These are phyloP conservation scores for Microdochium bolleyi DNA, from an alignment of 2,329 filamentous ascomycete genomes.

Conservation along the genomic window DNA sequence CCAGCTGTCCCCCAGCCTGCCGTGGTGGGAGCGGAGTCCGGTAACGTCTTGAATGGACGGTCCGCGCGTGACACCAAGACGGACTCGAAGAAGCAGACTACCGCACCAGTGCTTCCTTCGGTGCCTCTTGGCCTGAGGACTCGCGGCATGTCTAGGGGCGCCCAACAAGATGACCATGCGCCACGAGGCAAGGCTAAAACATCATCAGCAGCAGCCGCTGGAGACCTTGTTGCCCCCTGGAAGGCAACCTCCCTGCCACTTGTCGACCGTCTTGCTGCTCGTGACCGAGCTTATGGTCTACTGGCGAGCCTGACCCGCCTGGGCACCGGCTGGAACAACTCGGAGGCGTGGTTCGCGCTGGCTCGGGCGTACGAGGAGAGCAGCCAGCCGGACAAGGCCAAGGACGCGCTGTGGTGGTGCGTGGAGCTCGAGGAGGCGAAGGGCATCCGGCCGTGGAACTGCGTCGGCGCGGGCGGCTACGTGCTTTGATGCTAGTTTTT, in stretches of 20 bases:
- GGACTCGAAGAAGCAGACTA: not conserved
- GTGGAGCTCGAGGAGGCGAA: slow-evolving; percentile 85
- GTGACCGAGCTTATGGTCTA: slow-evolving; percentile 81
- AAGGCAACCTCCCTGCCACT: slow-evolving; percentile 58
- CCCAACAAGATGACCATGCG: slow-evolving; percentile 4
- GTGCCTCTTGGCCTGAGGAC: slow-evolving; percentile 33
- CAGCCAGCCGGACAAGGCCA: slow-evolving; percentile 78
- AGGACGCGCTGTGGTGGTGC: slow-evolving; percentile 94
- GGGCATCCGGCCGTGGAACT: slow-evolving; percentile 72
- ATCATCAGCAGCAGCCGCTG: slow-evolving; percentile 15
- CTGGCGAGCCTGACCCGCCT: slow-evolving; percentile 77
- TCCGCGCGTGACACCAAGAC: not conserved
- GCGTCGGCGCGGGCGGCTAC: slow-evolving; percentile 59
- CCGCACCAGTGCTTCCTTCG: slow-evolving; percentile 23
- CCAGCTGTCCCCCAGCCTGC: slow-evolving; percentile 36
- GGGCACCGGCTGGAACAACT: slow-evolving; percentile 81
- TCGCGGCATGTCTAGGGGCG: not conserved
- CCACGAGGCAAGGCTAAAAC: slow-evolving; percentile 5
- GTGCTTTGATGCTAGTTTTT: slow-evolving; percentile 35
- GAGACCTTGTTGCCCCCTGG: slow-evolving; percentile 41
- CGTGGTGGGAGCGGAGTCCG: slow-evolving; percentile 17
- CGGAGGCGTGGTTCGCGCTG: slow-evolving; percentile 88
- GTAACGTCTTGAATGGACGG: not conserved
- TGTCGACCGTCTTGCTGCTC: slow-evolving; percentile 76
- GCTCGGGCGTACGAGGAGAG: slow-evolving; percentile 83